Evolutionary conservation across 371 early-diverging fungal genomes (phyloP).

Genomic region (Parasitella parasitica): DNA sequence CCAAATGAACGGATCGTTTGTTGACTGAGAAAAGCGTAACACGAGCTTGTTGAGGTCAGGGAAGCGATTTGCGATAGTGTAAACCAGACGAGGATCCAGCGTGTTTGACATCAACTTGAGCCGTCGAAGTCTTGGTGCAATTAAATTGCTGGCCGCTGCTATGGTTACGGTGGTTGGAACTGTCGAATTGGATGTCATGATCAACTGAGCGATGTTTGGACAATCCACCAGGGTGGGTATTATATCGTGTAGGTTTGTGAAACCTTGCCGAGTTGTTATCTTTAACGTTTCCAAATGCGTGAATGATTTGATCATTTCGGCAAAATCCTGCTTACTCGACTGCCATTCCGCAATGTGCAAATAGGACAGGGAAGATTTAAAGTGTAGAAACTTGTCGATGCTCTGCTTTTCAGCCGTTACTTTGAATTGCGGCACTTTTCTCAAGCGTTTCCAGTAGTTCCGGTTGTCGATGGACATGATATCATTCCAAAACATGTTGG

Average conservation of each 20-base stretch:
- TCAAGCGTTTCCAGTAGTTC: background rate
- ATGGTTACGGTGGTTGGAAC: background rate
- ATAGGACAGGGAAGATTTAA: background rate
- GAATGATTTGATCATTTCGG: constrained; percentile 2
- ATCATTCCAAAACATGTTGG: constrained; percentile 14
- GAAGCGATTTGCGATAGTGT: background rate
- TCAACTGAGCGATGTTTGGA: background rate
- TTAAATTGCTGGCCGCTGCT: background rate
- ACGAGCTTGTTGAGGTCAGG: background rate
- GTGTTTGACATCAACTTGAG: background rate
- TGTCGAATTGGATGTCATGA: background rate
- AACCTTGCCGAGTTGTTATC: constrained; percentile 1
- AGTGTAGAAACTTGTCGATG: background rate
- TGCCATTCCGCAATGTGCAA: constrained; percentile 4
- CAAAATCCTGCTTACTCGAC: background rate
- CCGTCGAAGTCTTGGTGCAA: background rate
- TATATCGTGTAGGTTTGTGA: constrained; percentile 7
- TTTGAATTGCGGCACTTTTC: background rate
- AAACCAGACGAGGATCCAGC: background rate
- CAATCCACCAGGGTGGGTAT: constrained; percentile 1
- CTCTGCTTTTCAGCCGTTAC: background rate
- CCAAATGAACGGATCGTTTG: background rate
- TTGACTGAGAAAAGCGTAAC: constrained; percentile 3
- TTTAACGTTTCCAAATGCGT: constrained; percentile 3
- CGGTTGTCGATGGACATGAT: background rate